Conservation (phyloP, 306 rosid species). For the Begonia masoniana region DNA sequence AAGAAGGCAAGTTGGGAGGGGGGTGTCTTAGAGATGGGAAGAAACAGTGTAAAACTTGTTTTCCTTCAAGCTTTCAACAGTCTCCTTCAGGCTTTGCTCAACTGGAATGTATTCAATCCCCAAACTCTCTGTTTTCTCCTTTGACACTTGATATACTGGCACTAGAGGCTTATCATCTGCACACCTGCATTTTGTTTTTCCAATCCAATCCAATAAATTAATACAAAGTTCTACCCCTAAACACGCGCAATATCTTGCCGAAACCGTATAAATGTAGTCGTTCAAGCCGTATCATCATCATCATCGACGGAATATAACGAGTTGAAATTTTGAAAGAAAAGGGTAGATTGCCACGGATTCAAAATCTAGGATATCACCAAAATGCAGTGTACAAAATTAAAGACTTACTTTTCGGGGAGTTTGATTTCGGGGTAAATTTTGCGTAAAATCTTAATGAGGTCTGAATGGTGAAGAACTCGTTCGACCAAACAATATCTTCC, state of each 20-base stretch:
- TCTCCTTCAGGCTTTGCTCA: constrained; percentile 40
- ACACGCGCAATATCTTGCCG: too few species aligned
- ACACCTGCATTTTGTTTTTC: constrained; percentile 24
- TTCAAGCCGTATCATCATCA: too few species aligned
- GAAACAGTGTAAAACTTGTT: constrained; percentile 18
- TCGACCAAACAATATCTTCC: constrained; percentile 59
- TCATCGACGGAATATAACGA: too few species aligned
- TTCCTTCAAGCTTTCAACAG: constrained; percentile 59
- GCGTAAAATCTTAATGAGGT: constrained; percentile 31
- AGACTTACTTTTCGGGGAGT: constrained; percentile 48
- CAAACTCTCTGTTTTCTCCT: constrained; percentile 49
- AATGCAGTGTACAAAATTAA: background rate
- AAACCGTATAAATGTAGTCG: too few species aligned
- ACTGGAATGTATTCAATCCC: constrained; percentile 58
- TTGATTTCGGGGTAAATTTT: constrained; percentile 41
- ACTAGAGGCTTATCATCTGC: constrained; percentile 33
- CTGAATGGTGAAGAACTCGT: constrained; percentile 43
- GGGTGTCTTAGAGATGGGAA: too few species aligned
- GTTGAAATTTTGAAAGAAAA: too few species aligned
- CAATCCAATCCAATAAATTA: too few species aligned
- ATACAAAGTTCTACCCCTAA: too few species aligned
- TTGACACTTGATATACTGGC: constrained; percentile 39
- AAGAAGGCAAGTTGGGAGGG: too few species aligned
- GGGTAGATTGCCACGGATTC: too few species aligned
- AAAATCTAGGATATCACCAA: background rate